Evolutionary conservation across 2,329 filamentous ascomycete genomes (phyloP).

Genomic region (Monosporascus ibericus): DNA sequence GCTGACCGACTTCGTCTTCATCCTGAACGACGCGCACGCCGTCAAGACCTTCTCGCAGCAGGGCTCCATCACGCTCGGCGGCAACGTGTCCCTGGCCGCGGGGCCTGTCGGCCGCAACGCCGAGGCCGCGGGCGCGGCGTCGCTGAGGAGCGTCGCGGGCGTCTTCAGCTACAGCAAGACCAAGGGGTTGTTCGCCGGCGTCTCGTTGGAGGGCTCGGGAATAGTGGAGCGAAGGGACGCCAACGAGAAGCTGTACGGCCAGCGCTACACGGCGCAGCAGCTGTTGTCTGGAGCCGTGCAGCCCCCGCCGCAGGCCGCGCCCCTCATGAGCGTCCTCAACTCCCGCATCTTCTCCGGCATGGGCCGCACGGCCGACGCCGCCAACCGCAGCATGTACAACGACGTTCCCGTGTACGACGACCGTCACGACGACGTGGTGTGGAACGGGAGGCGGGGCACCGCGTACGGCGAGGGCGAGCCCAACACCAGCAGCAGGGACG

Average conservation of each 20-base stretch:
- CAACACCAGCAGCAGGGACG: conserved; percentile 25
- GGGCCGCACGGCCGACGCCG: conserved; percentile 28
- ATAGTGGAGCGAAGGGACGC: conserved; percentile 94
- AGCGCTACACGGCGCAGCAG: conserved; percentile 72
- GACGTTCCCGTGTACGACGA: conserved; percentile 87
- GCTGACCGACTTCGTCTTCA: conserved; percentile 93
- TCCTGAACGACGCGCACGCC: conserved; percentile 84
- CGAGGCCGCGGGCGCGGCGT: conserved; percentile 90
- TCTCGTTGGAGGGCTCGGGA: conserved; percentile 86
- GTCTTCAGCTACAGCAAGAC: conserved; percentile 98
- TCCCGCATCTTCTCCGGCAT: conserved; percentile 76
- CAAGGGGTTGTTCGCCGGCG: conserved; percentile 92
- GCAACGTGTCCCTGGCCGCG: conserved; percentile 92
- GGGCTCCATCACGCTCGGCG: conserved; percentile 85
- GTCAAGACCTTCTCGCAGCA: conserved; percentile 92
- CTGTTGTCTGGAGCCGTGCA: conserved; percentile 73
- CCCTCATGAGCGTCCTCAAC: conserved; percentile 79
- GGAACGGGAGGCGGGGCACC: conserved; percentile 68
- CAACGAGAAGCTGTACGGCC: conserved; percentile 92
- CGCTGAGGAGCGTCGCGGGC: conserved; percentile 79
- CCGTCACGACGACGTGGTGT: conserved; percentile 72
- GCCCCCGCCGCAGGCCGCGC: conserved; percentile 74
- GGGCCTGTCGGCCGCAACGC: conserved; percentile 92
- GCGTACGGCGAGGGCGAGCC: conserved; percentile 44
- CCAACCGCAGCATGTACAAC: conserved; percentile 76